A percentile compares a stretch with the other conserved stretches of the same genome.
These are phyloP conservation scores for Kazachstania taianensis DNA, from an alignment of 805 yeast species.

Conservation along the genomic window DNA sequence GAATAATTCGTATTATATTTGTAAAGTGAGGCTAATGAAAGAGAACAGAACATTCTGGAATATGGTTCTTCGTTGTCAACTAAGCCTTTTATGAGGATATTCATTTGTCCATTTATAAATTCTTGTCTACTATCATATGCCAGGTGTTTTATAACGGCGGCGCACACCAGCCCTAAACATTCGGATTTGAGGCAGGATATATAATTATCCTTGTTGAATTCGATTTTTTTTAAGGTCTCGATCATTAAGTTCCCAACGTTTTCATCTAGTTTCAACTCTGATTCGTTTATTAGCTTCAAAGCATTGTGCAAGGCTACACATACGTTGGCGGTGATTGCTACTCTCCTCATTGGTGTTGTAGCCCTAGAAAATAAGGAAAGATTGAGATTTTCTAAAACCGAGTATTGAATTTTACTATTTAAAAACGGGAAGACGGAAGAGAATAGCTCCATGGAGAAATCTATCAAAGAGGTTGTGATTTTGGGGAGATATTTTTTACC, in stretches of 20 bases:
- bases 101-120: conserved; percentile 33
- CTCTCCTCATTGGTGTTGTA: conserved; percentile 26
- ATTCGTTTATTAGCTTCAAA: conserved; percentile 21
- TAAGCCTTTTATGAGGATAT: conserved; percentile 52
- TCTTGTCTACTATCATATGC: conserved; percentile 6
- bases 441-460: conserved; percentile 68
- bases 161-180: conserved; percentile 43
- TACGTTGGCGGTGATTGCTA: conserved; percentile 51
- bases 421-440: conserved; percentile 59
- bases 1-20: conserved; percentile 31
- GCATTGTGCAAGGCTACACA: conserved; percentile 54
- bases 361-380: conserved; percentile 38
- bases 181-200: conserved; percentile 43
- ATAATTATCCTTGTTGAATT: conserved; percentile 31
- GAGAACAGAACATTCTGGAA: conserved; percentile 48
- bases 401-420: conserved; percentile 71
- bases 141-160: conserved; percentile 22
- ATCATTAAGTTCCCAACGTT: conserved; percentile 37
- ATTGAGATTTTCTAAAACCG: conserved; percentile 74
- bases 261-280: conserved; percentile 22
- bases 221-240: conserved; percentile 41
- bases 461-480: conserved; percentile 50
- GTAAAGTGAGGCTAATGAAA: conserved; percentile 40
- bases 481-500: conserved; percentile 29
- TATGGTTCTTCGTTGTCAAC: conserved; percentile 56